Evolutionary conservation across 768 basidiomycete species (phyloP), one percentile per base, ranked within the genome.

Genomic region (Hydnum rufescens): DNA sequence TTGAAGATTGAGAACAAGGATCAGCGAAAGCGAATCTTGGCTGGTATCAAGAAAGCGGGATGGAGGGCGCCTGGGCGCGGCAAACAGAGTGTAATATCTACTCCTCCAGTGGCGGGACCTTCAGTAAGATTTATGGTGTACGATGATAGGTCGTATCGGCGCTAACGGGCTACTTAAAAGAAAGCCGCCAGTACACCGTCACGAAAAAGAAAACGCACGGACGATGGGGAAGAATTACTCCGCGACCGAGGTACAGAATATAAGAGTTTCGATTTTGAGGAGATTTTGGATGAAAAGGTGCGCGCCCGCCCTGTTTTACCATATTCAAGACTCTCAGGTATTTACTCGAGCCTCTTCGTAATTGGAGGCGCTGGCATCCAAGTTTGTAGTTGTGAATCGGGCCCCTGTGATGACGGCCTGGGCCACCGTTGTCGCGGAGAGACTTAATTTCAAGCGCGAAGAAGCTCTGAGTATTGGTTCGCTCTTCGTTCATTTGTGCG

Each of bases 331-430:
- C 49, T 47, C 23, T 28, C 16, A n/a, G 47, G 8, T 51, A 31
- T 31, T 51, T 51, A 39, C 6, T 31, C 49, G 8, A 13, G 16
- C 32, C 51, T 51, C 16, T 23, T 57, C 30, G 18, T 47, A 26
- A 18, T 28, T 18, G 13, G 23, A 88, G 84, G 63, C 70, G 4
- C 69, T 95, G 42, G 68, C 64, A 55, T 64, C 64, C 19, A 80
- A 86, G 57, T 71, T 68, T 4, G 71, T 76, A 19, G 71, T 87
- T 19, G 73, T 86, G 43, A 97, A 97, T 64, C 78, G 93, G 23
- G 92, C 93, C 1, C 93, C 93, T 0, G 71, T 96, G 43, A 85
- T 96, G 84, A 89, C 80, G 52, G 88, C 83, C 1, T 97, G 93
- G 93, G 78, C 87, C 2, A 82, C 74, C 50, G 65, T 87, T 31